These are phyloP conservation scores for Phanerochaete sordida DNA, from an alignment of 768 basidiomycete species.

Conservation along the genomic window DNA sequence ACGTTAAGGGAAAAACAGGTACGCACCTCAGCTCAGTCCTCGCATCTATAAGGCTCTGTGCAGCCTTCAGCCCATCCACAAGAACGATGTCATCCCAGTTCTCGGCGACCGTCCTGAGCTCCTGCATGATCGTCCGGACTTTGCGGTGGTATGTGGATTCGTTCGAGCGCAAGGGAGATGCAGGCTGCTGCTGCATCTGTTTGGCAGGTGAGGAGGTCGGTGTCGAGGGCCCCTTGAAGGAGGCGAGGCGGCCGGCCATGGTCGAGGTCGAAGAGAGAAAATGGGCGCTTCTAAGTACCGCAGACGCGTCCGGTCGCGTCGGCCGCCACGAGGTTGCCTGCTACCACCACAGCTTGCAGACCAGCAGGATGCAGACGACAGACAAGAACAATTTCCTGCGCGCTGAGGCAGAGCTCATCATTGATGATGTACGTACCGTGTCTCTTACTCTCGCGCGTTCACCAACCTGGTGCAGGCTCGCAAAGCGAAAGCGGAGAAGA, in stretches of 20 bases:
- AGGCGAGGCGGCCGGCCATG: conserved; percentile 62
- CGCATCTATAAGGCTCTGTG: conserved; percentile 66
- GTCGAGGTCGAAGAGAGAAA: neutral
- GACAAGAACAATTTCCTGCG: conserved; percentile 56
- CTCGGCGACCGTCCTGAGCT: conserved; percentile 56
- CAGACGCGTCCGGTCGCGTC: conserved; percentile 1
- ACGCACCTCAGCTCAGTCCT: conserved; percentile 84
- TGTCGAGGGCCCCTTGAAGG: conserved; percentile 77
- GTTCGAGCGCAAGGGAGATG: conserved; percentile 38
- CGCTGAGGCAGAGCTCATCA: conserved; percentile 65
- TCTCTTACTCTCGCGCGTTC: conserved; percentile 3
- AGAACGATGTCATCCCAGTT: conserved; percentile 86
- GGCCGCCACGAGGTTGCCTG: neutral
- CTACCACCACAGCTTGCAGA: neutral
- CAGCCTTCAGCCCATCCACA: conserved; percentile 76
- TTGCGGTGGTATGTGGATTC: conserved; percentile 85
- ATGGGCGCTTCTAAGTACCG: neutral
- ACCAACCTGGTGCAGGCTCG: conserved; percentile 48
- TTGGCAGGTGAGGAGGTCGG: conserved; percentile 61
- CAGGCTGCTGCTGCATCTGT: conserved; percentile 37
- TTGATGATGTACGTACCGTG: conserved; percentile 48
- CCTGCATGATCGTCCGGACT: conserved; percentile 62
- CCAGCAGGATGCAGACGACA: conserved; percentile 16
- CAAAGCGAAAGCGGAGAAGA: conserved; percentile 65
- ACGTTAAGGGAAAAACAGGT: neutral